phyloP scores from a whole-genome alignment of 768 basidiomycete species.

The Mycena rosella region DNA sequence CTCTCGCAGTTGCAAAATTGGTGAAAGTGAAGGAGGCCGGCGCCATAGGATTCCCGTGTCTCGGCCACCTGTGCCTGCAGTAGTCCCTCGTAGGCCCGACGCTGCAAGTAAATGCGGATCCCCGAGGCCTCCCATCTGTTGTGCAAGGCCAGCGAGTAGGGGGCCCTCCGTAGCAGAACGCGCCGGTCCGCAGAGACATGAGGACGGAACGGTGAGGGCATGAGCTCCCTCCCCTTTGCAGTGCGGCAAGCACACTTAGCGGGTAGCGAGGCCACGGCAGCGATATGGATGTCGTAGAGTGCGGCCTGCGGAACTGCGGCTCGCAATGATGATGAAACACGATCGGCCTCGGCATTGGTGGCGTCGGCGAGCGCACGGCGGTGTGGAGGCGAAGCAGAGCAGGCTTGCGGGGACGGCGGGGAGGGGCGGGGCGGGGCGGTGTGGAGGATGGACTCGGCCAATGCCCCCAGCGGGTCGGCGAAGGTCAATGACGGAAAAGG shows the following conservation, averaged over 20 bases:
- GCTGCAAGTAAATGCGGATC: too few species aligned
- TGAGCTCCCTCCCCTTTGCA: neutral
- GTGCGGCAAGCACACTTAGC: neutral
- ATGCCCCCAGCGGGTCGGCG: too few species aligned
- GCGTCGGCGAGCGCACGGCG: neutral
- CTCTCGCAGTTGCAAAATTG: too few species aligned
- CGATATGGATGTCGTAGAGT: neutral
- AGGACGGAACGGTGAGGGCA: neutral
- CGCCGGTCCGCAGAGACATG: slow-evolving; percentile 5
- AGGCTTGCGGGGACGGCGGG: too few species aligned
- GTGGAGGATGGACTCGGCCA: too few species aligned
- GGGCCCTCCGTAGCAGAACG: neutral
- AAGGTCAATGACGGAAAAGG: too few species aligned
- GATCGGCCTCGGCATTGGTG: neutral
- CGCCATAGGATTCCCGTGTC: neutral
- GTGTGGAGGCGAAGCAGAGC: neutral
- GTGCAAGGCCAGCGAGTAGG: neutral
- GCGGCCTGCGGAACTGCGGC: neutral
- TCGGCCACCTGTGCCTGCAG: neutral
- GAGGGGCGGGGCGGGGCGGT: too few species aligned
- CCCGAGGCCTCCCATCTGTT: too few species aligned
- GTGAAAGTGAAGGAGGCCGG: neutral
- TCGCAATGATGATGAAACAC: neutral
- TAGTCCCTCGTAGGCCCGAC: neutral
- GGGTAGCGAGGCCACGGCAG: neutral